Evolutionary conservation across 2,329 filamentous ascomycete species (phyloP), one percentile per base, ranked within the genome.

Genomic region (Paraconiothyrium brasiliense): DNA sequence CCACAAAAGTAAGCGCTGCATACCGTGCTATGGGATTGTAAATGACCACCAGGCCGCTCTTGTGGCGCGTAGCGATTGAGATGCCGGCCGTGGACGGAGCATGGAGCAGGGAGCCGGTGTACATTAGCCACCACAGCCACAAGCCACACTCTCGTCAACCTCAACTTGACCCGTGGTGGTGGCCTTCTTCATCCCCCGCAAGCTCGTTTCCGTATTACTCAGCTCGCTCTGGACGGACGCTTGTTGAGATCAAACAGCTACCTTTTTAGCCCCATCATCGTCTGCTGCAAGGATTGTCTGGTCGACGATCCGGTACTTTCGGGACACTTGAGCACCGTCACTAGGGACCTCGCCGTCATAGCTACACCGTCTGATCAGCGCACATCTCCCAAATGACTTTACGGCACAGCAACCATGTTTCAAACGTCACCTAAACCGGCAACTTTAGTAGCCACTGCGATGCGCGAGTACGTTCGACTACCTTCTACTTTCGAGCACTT

Each of bases 1-100:
- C 39, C 16, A n/a, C 39, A n/a, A n/a, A 20, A n/a, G n/a, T 30
- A 4, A 30, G 27, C 27, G 27, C 27, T 30, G 20, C 20, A 20
- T 20, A 20, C 20, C 20, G 20, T 20, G 20, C 20, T 20, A 20
- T 39, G 35, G 11, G 3, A 39, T 39, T 39, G 35, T 1, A 20
- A 20, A 20, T 20, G 20, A 20, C n/a, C n/a, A 20, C 1, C 20
- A 20, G 20, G 20, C 1, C 20, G 20, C 20, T 14, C 4, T 39
- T 39, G 35, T 11, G 35, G 9, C 35, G 35, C 35, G 35, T 39
- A 11, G 35, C 20, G 20, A 20, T 20, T 20, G 20, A 34, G 16
- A 13, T 58, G 47, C 57, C 57, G 57, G 57, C 57, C 57, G 44
- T 52, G 47, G 48, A 56, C 6, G 32, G 13, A 32, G 39, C n/a